Base-by-base conservation (phyloP, 352 stramenopile genomes). In the Pythium rhizo-oryzae region DNA sequence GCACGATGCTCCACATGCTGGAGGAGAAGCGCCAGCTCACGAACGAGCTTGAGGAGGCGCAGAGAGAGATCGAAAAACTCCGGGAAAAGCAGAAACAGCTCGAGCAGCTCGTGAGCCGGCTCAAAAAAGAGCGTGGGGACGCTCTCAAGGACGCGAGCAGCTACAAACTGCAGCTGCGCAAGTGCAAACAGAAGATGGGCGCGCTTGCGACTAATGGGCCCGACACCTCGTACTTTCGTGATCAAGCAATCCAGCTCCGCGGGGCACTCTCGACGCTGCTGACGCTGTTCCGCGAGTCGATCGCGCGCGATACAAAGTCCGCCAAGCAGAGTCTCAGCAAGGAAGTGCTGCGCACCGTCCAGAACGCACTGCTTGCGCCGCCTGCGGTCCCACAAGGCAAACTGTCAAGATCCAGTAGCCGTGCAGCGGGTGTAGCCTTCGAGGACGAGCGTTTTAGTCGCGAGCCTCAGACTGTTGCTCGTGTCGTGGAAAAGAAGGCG, bases 301-400 rank as follows among this genome's bases (percentile, higher is more conserved):
- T 92, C 37, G 28, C 79, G 41, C 71, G 71, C 24, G 84, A 92
- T 39, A 84, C 75, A 11, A 91, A 91, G 55, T 85, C 81, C 7
- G 56, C 67, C 1, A 90, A 90, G 61, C 83, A 88, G 54, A 76
- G 47, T 37, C 41, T 88, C 13, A 90, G 82, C 62, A 91, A 88
- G 39, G 82, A 89, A 54, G 54, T 76, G 19, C 11, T 88, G 13
- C 47, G 51, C 8, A 24, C 60, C 8, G 37, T 76, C 3, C 69
- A 72, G 23, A 44, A 16, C 6, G 51, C 43, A 7, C 44, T 72
- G 24, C 35, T 61, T 2, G 33, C 55, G 3, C 28, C 49, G 16
- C 62, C 68, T 18, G 16, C 16, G 37, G 15, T 47, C 16, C 15
- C 25, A 46, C 39, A 3, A 19, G 15, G 6, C 39, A 16, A 18